Evolutionary conservation across 768 basidiomycete genomes (phyloP), one percentile per base, ranked within the genome.

Genomic region (Lactifluus piperatus): DNA sequence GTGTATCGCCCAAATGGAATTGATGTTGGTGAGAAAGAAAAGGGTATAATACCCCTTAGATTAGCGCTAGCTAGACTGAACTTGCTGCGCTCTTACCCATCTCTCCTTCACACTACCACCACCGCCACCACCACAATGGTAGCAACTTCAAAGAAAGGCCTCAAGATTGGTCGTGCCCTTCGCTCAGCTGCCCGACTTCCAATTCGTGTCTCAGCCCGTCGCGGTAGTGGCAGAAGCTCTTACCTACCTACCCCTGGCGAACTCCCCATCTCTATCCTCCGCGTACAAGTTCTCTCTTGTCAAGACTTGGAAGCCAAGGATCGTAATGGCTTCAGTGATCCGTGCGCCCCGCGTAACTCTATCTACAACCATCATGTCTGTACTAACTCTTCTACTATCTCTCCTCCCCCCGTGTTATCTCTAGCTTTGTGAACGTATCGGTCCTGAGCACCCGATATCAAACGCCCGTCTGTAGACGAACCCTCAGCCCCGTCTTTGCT

Each of bases 401-500:
- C n/a, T n/a, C n/a, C n/a, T n/a, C n/a, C n/a, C 56, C 30, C 55
- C 24, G 58, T 5, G 22, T 59, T 49, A 26, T 32, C 39, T 56
- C 34, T 64, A 94, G 84, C 18, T 90, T 84, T 71, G 88, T 86
- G 67, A 84, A 78, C 63, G 83, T 83, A 27, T 85, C 80, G 3
- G 69, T 86, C 45, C 75, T 83, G 32, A 80, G 76, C 56, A 78
- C 75, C 2, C 76, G 83, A 10, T 76, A 82, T 34, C 80, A 85
- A 29, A 97, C 94, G 0, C 82, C 91, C 0, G 87, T 89, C 20
- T 72, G 80, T 27, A 94, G 89, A 69, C 81, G 83, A 50, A 86
- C 78, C 0, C 65, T 84, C 22, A 86, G 85, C 63, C 94, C 93
- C 4, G 68, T 73, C 1, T 95, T 81, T 62, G 64, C 75, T 0